Percentiles rank a stretch among this genome's conserved stretches.
phyloP scores from a whole-genome alignment of 306 rosid genomes.

The Citrullus amarus region DNA sequence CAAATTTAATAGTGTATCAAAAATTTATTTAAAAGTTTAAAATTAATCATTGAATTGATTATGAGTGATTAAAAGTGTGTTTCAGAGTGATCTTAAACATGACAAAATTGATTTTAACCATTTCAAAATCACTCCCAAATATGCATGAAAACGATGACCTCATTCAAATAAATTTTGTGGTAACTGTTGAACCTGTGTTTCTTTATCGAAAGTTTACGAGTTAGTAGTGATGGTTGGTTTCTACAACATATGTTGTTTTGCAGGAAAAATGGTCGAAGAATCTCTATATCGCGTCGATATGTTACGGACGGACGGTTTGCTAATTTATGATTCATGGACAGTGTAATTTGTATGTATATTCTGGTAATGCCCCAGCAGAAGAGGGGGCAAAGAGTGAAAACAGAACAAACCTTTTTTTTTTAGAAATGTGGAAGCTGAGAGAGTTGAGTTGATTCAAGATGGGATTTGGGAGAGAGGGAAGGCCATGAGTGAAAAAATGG shows the following conservation, averaged over 20 bases:
- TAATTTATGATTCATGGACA: conserved; percentile 23
- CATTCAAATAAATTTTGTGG: neutral
- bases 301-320: conserved; percentile 88
- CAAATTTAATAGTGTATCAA: too few species aligned
- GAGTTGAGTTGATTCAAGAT: conserved; percentile 7
- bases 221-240: neutral
- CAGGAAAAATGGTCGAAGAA: conserved; percentile 94
- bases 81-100: too few species aligned
- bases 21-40: too few species aligned
- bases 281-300: conserved; percentile 86
- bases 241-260: conserved; percentile 13
- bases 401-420: conserved; percentile 2
- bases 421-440: conserved; percentile 7
- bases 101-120: too few species aligned
- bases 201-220: neutral
- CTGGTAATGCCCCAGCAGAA: conserved; percentile 17
- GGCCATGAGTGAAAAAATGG: neutral
- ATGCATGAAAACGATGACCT: neutral
- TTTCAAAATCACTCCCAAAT: too few species aligned
- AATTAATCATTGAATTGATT: too few species aligned
- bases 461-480: neutral
- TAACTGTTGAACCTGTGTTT: neutral
- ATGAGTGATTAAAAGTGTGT: too few species aligned
- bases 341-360: conserved; percentile 17
- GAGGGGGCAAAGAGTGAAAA: conserved; percentile 15